These are phyloP conservation scores for Dittrichia graveolens DNA, from an alignment of 129 eudicot genomes.

Conservation along the genomic window DNA sequence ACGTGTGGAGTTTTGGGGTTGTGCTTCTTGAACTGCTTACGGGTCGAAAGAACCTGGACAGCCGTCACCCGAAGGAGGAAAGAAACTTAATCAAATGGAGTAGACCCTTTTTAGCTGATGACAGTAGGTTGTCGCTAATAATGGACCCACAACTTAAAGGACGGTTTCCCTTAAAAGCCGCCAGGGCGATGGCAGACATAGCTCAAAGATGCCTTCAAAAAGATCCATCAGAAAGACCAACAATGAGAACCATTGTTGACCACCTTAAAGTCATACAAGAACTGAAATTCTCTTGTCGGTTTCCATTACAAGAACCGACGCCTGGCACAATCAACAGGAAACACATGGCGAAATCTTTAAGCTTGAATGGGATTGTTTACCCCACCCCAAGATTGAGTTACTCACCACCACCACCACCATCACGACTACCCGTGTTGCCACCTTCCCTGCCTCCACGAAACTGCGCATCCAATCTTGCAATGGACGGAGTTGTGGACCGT, in stretches of 20 bases:
- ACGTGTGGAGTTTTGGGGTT: slow-evolving; percentile 93
- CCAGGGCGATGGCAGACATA: slow-evolving; percentile 78
- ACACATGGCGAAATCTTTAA: slow-evolving; percentile 72
- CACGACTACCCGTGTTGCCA: slow-evolving; percentile 44
- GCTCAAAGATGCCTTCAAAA: slow-evolving; percentile 85
- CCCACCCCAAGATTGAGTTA: slow-evolving; percentile 54
- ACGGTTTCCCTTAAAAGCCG: slow-evolving; percentile 77
- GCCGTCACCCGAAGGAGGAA: slow-evolving; percentile 80
- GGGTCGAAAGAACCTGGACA: slow-evolving; percentile 78
- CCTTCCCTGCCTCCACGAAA: slow-evolving; percentile 54
- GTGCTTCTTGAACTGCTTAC: slow-evolving; percentile 89
- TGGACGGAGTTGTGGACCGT: slow-evolving; percentile 58
- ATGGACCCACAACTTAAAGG: slow-evolving; percentile 96
- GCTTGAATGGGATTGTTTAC: slow-evolving; percentile 66
- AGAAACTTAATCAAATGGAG: slow-evolving; percentile 89
- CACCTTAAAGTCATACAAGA: slow-evolving; percentile 73
- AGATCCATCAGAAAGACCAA: slow-evolving; percentile 94
- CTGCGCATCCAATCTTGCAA: slow-evolving; percentile 54
- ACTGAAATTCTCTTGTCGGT: slow-evolving; percentile 63
- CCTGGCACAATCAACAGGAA: slow-evolving; percentile 47
- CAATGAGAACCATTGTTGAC: slow-evolving; percentile 80
- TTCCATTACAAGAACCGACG: slow-evolving; percentile 80
- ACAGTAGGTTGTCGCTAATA: slow-evolving; percentile 74
- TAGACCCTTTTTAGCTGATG: slow-evolving; percentile 81
- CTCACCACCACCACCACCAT: slow-evolving; percentile 63